phyloP scores from a whole-genome alignment of 139 green algal genomes.

The Chlorella sp. region DNA sequence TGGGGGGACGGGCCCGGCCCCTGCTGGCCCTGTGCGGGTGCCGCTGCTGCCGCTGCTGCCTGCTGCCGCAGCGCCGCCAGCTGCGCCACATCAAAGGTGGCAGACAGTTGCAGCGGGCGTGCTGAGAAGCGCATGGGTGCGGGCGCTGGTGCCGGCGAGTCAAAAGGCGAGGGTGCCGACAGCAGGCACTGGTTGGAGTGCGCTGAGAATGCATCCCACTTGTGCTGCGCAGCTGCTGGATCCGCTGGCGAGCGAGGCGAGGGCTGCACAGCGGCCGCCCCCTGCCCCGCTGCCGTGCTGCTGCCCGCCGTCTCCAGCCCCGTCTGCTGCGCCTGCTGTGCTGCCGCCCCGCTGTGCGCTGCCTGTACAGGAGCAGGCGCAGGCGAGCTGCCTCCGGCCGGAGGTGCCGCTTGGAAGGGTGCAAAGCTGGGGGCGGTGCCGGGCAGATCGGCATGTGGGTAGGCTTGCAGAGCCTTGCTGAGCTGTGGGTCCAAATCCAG shows the following conservation, averaged over 20 bases:
- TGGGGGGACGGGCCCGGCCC: background rate
- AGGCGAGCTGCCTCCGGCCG: background rate
- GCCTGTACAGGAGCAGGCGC: background rate
- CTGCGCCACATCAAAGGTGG: background rate
- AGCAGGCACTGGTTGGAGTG: background rate
- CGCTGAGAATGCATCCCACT: background rate
- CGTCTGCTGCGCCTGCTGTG: background rate
- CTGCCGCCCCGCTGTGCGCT: background rate
- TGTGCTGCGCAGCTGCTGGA: background rate
- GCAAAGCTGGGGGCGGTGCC: background rate
- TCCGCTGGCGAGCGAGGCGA: background rate
- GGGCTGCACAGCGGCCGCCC: background rate
- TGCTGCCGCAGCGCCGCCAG: background rate
- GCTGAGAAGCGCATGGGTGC: background rate
- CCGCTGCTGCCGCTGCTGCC: background rate
- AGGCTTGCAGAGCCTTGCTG: slow-evolving; percentile 2
- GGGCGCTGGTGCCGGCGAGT: background rate
- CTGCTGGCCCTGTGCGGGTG: background rate
- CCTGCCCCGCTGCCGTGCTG: background rate
- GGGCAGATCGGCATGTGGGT: background rate
- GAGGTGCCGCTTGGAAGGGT: background rate
- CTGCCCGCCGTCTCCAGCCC: background rate
- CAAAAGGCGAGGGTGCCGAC: slow-evolving; percentile 12
- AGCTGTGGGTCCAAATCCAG: slow-evolving; percentile 7
- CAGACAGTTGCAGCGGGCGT: background rate